Evolutionary conservation across 306 rosid genomes (phyloP).

Genomic region (Rubus idaeus): DNA sequence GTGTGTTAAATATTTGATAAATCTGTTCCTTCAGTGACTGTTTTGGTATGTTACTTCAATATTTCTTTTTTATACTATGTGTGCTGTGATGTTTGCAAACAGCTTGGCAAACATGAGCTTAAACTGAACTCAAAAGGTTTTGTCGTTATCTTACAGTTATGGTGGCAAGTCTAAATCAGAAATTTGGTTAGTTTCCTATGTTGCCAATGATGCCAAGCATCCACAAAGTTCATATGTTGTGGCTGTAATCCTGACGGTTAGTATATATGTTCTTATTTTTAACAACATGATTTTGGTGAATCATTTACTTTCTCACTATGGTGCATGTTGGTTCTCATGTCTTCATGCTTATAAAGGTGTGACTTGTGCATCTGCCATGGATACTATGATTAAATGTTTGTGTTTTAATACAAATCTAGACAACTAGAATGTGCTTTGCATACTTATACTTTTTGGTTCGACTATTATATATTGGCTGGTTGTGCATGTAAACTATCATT

Average conservation of each 20-base stretch:
- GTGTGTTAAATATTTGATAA: too few species aligned
- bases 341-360: not conserved
- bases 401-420: not conserved
- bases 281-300: not conserved
- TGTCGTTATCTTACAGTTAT: constrained; percentile 67
- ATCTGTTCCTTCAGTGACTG: too few species aligned
- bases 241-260: constrained; percentile 89
- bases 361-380: not conserved
- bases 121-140: constrained; percentile 68
- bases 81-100: too few species aligned
- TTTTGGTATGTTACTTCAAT: too few species aligned
- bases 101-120: constrained; percentile 65
- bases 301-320: not conserved
- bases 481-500: too few species aligned
- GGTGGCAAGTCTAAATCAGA: constrained; percentile 46
- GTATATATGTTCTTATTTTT: constrained; percentile 23
- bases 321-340: not conserved
- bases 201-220: constrained; percentile 33
- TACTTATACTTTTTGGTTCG: too few species aligned
- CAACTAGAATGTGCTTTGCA: not conserved
- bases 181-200: constrained; percentile 69
- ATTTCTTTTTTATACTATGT: too few species aligned
- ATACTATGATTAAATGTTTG: not conserved
- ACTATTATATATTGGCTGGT: too few species aligned
- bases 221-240: constrained; percentile 44